These are phyloP conservation scores for Yarrowia galli DNA, from an alignment of 1,139 yeast species.

Conservation along the genomic window DNA sequence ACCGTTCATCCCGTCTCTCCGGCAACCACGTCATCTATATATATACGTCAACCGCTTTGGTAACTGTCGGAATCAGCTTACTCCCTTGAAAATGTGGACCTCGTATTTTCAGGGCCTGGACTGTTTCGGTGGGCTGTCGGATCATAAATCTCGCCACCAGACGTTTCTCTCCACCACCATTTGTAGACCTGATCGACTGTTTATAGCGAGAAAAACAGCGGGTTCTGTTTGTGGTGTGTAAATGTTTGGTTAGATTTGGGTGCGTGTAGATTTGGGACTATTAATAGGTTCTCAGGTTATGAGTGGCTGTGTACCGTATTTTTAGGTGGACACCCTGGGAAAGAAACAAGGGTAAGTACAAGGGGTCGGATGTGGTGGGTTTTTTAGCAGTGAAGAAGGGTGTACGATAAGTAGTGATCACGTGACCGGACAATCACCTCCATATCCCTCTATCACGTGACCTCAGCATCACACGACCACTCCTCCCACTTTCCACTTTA, in stretches of 20 bases:
- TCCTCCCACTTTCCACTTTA: neutral
- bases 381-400: too few species aligned
- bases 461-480: neutral
- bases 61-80: slow-evolving; percentile 31
- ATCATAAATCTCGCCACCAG: slow-evolving; percentile 11
- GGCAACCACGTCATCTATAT: too few species aligned
- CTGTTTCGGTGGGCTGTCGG: slow-evolving; percentile 21
- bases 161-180: slow-evolving; percentile 15
- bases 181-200: slow-evolving; percentile 18
- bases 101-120: slow-evolving; percentile 33
- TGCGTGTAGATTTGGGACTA: neutral
- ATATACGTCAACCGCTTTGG: neutral
- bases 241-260: too few species aligned
- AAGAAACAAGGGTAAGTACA: too few species aligned
- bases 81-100: slow-evolving; percentile 36
- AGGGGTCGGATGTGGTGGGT: too few species aligned
- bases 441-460: neutral
- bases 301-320: neutral
- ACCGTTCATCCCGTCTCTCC: neutral
- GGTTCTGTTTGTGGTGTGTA: slow-evolving; percentile 26
- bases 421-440: too few species aligned
- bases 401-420: too few species aligned
- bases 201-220: slow-evolving; percentile 5
- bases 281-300: neutral
- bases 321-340: too few species aligned